A percentile compares a stretch with the other conserved stretches of the same genome.
phyloP scores from a whole-genome alignment of 2,329 filamentous ascomycete genomes.

The Hypoxylon sp. region DNA sequence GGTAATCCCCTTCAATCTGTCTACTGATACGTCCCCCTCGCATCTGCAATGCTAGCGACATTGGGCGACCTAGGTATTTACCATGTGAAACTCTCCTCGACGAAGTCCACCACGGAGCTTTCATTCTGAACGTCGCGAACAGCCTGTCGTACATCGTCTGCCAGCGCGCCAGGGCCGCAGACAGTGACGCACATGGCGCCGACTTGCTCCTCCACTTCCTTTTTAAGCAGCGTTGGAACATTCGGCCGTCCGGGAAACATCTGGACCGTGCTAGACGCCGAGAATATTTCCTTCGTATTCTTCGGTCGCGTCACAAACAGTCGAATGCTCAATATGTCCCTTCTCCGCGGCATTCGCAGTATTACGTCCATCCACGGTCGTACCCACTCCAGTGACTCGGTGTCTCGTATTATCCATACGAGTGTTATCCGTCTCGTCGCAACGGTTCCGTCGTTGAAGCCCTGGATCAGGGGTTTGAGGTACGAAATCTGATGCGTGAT shows the following conservation, averaged over 20 bases:
- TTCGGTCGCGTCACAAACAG: constrained; percentile 92
- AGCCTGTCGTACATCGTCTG: constrained; percentile 79
- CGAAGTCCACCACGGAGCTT: constrained; percentile 75
- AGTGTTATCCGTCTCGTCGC: constrained; percentile 86
- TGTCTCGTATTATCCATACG: constrained; percentile 92
- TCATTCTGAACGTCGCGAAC: constrained; percentile 73
- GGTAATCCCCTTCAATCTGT: not conserved
- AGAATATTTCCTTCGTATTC: constrained; percentile 83
- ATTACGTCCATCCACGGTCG: constrained; percentile 84
- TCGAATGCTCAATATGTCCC: constrained; percentile 86
- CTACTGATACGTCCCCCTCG: not conserved
- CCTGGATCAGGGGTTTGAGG: constrained; percentile 79
- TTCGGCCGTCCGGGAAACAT: constrained; percentile 94
- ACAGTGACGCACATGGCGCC: constrained; percentile 91
- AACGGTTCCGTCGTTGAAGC: constrained; percentile 76
- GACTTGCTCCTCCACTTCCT: constrained; percentile 83
- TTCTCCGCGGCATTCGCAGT: constrained; percentile 81
- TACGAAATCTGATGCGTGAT: constrained; percentile 97
- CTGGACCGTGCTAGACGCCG: constrained; percentile 82
- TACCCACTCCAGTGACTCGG: constrained; percentile 92
- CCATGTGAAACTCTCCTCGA: constrained; percentile 82
- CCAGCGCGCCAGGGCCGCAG: constrained; percentile 79
- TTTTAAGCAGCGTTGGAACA: constrained; percentile 79
- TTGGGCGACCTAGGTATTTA: constrained; percentile 49
- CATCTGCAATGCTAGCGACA: not conserved